Base-by-base conservation (phyloP, 495 filamentous ascomycete genomes). In the Sphaerosporella brunnea region DNA sequence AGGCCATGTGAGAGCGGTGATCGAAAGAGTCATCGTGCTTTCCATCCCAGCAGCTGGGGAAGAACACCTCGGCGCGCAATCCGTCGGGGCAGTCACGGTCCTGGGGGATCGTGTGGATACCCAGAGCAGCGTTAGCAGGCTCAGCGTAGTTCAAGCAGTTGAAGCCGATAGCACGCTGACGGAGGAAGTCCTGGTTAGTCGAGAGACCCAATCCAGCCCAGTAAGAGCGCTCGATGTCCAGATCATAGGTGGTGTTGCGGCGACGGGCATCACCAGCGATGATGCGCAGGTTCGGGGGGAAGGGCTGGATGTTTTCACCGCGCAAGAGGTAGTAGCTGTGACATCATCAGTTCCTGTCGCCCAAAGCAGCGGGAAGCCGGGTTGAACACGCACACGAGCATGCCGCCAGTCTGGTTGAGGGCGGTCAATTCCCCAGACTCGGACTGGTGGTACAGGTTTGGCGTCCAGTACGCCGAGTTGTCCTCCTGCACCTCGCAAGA, bases 41-140 rank as follows among this genome's bases (percentile, higher is more conserved):
- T 24, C 84, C 82, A 58, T 93, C 80, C 82, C 84, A 93, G 73
- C 86, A 94, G 0, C 80, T 84, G 8, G 86, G 86, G 66, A 94
- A 94, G 73, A 84, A 78, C 44, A 94, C 62, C 60, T 94, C 84
- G 32, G 86, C 64, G 24, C 86, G 76, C 37, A 94, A 54, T 40
- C 86, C 86, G 52, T 90, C 73, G 0, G 58, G 56, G 59, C 86
- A 93, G 55, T 87, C 73, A 32, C 65, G 69, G 53, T 93, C 90
- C 47, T 80, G 73, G 0, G 88, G 87, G 54, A 96, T 37, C 55
- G 72, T 77, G 60, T 90, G 84, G 36, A 87, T 81, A 43, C 70
- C 77, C n/a, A 93, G 66, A 13, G 84, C 77, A 0, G 70, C 67
- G 58, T 94, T 85, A 16, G 77, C 55, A 0, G 61, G 51, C 0